A percentile compares a stretch with the other conserved stretches of the same genome.
Evolutionary conservation across 192 early-diverging fungal genomes (phyloP).

Genomic region (Pilobolus umbonatus): DNA sequence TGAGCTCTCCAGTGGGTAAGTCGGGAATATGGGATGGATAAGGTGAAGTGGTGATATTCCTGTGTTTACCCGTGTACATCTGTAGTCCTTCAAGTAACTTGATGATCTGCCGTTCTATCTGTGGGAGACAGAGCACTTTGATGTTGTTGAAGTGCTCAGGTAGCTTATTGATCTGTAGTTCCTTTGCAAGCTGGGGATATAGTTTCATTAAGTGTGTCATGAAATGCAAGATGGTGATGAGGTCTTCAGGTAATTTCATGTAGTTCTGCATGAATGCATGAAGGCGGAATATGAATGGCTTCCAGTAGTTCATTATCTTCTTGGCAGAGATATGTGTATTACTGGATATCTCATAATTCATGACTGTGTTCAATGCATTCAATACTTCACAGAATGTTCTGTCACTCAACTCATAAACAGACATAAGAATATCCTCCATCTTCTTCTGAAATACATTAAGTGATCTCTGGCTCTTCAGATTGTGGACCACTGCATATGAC

Average conservation of each 20-base stretch:
- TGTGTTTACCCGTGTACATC: too few species aligned
- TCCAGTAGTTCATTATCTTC: neutral
- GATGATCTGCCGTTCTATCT: neutral
- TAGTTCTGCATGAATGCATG: neutral
- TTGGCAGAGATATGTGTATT: neutral
- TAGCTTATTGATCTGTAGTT: neutral
- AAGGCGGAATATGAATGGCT: neutral
- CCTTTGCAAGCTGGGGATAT: neutral
- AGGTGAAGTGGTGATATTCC: neutral
- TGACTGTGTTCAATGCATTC: neutral
- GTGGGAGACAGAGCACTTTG: neutral
- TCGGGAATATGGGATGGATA: neutral
- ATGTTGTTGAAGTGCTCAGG: neutral
- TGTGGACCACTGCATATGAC: neutral
- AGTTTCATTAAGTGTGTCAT: neutral
- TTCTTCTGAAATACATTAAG: neutral
- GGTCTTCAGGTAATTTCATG: neutral
- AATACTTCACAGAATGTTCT: neutral
- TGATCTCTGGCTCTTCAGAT: neutral
- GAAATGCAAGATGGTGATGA: neutral
- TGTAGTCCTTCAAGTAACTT: neutral
- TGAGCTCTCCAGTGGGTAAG: neutral
- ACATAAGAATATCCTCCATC: neutral
- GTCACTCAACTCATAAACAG: neutral
- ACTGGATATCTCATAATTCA: neutral